phyloP scores from a whole-genome alignment of 495 filamentous ascomycete genomes.

The Penicillium coprophilum region DNA sequence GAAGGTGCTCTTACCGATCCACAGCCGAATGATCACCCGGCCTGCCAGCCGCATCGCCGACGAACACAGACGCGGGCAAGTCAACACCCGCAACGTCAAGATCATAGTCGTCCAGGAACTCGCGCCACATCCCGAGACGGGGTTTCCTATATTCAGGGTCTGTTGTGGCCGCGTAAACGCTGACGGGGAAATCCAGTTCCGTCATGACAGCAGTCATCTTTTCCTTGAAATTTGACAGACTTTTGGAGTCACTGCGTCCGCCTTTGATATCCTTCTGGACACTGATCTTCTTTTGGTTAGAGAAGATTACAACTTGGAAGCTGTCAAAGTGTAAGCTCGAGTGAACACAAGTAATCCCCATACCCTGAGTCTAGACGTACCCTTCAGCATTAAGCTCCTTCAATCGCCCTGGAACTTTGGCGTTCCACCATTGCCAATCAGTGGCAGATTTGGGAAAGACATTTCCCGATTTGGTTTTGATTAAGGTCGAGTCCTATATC shows the following conservation, averaged over 20 bases:
- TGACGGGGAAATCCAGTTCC: conserved; percentile 72
- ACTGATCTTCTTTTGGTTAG: conserved; percentile 82
- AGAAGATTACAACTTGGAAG: conserved; percentile 76
- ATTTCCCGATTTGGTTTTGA: conserved; percentile 76
- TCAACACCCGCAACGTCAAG: conserved; percentile 65
- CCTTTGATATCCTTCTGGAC: conserved; percentile 70
- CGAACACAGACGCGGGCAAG: conserved; percentile 69
- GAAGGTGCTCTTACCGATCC: conserved; percentile 58
- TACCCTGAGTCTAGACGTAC: conserved; percentile 41
- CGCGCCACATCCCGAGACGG: conserved; percentile 83
- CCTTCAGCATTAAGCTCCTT: conserved; percentile 67
- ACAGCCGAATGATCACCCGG: conserved; percentile 71
- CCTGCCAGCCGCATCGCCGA: conserved; percentile 82
- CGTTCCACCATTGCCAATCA: conserved; percentile 97
- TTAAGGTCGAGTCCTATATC: conserved; percentile 80
- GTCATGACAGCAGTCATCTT: conserved; percentile 68
- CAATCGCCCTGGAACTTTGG: conserved; percentile 63
- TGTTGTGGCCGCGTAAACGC: conserved; percentile 79
- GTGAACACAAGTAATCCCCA: not conserved
- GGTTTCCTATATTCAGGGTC: conserved; percentile 85
- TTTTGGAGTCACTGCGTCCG: conserved; percentile 60
- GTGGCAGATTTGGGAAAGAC: conserved; percentile 63
- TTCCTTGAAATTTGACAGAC: conserved; percentile 73
- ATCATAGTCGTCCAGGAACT: conserved; percentile 72
- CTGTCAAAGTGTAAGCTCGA: conserved; percentile 38